These are phyloP conservation scores for Psidium friedrichsthalianum DNA, from an alignment of 345 rosid genomes.

Conservation along the genomic window DNA sequence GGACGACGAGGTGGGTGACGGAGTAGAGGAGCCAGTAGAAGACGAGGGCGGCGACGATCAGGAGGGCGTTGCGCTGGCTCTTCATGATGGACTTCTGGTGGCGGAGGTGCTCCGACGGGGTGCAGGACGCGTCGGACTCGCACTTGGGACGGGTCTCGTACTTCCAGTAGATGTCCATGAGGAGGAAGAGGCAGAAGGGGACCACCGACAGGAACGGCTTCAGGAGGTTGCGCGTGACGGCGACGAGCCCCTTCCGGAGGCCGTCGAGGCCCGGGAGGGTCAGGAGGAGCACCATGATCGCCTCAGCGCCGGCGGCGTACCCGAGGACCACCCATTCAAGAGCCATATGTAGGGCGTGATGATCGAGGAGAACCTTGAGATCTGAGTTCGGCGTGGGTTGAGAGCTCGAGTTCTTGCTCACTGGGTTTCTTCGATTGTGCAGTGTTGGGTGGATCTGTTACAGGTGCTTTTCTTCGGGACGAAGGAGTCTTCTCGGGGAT, in stretches of 20 bases:
- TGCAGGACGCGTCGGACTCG: constrained; percentile 50
- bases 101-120: constrained; percentile 72
- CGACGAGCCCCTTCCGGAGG: constrained; percentile 56
- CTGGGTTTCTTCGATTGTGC: not conserved
- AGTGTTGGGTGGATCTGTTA: not conserved
- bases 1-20: constrained; percentile 54
- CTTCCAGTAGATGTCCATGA: constrained; percentile 93
- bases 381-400: not conserved
- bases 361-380: not conserved
- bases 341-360: constrained; percentile 34
- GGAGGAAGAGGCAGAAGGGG: constrained; percentile 73
- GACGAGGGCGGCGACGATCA: constrained; percentile 60
- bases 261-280: constrained; percentile 82
- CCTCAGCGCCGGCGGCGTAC: constrained; percentile 86
- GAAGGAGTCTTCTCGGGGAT: not conserved
- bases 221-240: constrained; percentile 79
- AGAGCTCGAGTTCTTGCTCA: not conserved
- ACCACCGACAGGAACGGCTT: constrained; percentile 85
- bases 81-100: constrained; percentile 92
- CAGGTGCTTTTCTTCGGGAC: not conserved
- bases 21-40: constrained; percentile 85
- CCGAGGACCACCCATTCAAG: constrained; percentile 92
- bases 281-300: constrained; percentile 72
- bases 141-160: constrained; percentile 77
- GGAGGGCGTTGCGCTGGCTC: constrained; percentile 79